Conservation (phyloP, 2,329 filamentous ascomycete species). For the Nothopassalora personata region DNA sequence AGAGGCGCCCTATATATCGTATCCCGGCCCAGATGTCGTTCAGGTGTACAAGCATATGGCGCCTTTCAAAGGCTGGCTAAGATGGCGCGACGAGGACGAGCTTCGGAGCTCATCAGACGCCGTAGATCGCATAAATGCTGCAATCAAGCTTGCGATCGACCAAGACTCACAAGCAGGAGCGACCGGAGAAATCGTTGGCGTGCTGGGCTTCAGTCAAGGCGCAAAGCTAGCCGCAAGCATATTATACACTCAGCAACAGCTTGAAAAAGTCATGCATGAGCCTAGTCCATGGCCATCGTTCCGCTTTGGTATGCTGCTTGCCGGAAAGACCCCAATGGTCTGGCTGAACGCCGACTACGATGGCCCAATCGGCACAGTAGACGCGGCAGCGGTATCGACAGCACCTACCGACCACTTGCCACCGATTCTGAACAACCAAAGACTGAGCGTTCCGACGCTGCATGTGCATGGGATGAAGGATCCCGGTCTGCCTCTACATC, state of each 20-base stretch:
- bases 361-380: slow-evolving; percentile 4
- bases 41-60: slow-evolving; percentile 34
- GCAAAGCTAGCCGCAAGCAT: slow-evolving; percentile 58
- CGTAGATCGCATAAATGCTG: slow-evolving; percentile 6
- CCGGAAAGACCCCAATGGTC: slow-evolving; percentile 8
- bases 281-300: slow-evolving; percentile 1
- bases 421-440: slow-evolving; percentile 22
- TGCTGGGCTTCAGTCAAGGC: slow-evolving; percentile 64
- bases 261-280: neutral
- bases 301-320: slow-evolving; percentile 12
- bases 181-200: slow-evolving; percentile 53
- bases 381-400: slow-evolving; percentile 7
- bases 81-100: slow-evolving; percentile 5
- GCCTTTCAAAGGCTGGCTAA: slow-evolving; percentile 36
- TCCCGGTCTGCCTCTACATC: slow-evolving; percentile 52
- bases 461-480: slow-evolving; percentile 60
- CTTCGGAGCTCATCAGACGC: slow-evolving; percentile 2
- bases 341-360: slow-evolving; percentile 24
- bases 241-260: slow-evolving; percentile 40
- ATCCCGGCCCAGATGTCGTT: slow-evolving; percentile 34
- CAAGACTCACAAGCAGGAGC: slow-evolving; percentile 48
- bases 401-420: slow-evolving; percentile 2
- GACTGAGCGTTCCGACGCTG: slow-evolving; percentile 52
- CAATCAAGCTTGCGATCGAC: slow-evolving; percentile 38
- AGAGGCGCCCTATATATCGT: slow-evolving; percentile 29